Base-by-base conservation (phyloP, 139 green algal species). In the Chlorella ohadii region DNA sequence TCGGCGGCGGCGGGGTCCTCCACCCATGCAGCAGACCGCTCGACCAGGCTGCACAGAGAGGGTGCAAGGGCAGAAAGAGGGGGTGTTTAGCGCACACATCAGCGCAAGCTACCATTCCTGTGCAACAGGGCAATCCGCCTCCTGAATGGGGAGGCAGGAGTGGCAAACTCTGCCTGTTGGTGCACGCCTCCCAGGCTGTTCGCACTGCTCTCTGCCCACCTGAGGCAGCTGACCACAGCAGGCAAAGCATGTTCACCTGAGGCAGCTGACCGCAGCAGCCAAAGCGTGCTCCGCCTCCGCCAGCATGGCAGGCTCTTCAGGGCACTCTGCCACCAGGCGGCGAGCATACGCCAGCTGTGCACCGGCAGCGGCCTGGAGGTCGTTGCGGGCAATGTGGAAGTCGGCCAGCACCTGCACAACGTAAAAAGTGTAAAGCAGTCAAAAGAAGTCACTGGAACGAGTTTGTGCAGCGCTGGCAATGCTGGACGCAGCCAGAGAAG, bases 261-360 rank as follows among this genome's bases (percentile, higher is more conserved):
- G 78, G 66, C 73, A 65, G 56, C 27, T 39, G n/a, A 87, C 83
- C 2, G 83, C 83, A 12, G 74, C 44, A 4, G 59, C 41, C 83
- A 87, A 59, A 19, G 83, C 83, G 16, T 44, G 47, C 64, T 85
- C 72, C 0, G 81, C 63, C 36, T 85, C 63, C 28, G 39, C 47
- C 70, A 83, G 64, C 34, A 59, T 19, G 9, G 55, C 36, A 12
- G 67, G 23, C 25, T 78, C 63, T 11, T 39, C 61, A 16, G 78
- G 61, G 36, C 28, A 36, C 38, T 86, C 85, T 0, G 41, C 73
- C 44, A 59, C 63, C 55, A 91, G 75, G 83, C 88, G 82, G 28
- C 83, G 57, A 0, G 87, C 78, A 34, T 73, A 85, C 12, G 57
- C 75, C 72, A 91, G 66, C 83, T 87, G 76, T 25, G 88, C 86